phyloP scores from a whole-genome alignment of 176 grass and related monocot species.

The Cymbopogon citratus region DNA sequence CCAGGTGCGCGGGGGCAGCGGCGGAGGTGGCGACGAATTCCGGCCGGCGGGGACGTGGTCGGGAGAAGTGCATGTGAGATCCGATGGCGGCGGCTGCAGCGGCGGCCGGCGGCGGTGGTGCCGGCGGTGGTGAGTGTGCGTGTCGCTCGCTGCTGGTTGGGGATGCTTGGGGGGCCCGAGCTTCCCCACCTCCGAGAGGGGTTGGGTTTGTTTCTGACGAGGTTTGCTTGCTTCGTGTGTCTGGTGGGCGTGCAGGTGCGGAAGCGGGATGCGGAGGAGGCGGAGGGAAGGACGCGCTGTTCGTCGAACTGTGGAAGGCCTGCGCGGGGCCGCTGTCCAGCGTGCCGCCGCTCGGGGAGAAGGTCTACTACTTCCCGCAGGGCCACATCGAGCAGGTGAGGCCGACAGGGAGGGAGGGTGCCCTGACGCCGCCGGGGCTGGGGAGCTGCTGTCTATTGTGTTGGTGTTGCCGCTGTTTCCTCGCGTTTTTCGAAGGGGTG shows the following conservation, averaged over 20 bases:
- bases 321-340: conserved; percentile 78
- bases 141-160: not conserved
- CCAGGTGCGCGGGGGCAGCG: not conserved
- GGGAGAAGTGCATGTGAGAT: conserved; percentile 21
- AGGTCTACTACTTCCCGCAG: conserved; percentile 90
- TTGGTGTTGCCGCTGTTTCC: not conserved
- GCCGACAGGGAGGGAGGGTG: not conserved
- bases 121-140: not conserved
- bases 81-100: conserved; percentile 3
- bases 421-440: not conserved
- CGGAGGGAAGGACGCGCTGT: conserved; percentile 44
- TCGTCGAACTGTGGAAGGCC: conserved; percentile 73
- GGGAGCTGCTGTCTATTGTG: not conserved
- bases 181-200: not conserved
- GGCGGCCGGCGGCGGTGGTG: not conserved
- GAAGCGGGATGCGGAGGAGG: not conserved
- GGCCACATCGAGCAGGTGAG: conserved; percentile 88
- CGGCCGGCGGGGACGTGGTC: not conserved
- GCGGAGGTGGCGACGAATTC: not conserved
- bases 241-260: not conserved
- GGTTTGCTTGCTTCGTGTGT: not conserved
- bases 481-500: not conserved
- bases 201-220: not conserved
- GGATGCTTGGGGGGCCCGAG: not conserved
- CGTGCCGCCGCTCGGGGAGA: conserved; percentile 58